A percentile compares a stretch with the other conserved stretches of the same genome.
These are phyloP conservation scores for Trifolium fragiferum DNA, from an alignment of 306 rosid species.

Conservation along the genomic window DNA sequence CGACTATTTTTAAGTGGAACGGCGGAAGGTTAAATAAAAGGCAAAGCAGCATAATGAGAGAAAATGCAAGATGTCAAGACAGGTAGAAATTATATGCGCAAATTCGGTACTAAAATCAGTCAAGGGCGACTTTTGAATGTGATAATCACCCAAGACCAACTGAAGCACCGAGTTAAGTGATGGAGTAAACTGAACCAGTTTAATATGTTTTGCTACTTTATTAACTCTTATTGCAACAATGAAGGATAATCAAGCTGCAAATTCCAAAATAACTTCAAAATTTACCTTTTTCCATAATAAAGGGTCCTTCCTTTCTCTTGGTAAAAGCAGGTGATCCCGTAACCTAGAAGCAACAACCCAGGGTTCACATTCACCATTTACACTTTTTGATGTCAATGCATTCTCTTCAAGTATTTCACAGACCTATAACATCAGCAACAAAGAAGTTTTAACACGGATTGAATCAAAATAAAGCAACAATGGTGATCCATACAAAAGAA, in stretches of 20 bases:
- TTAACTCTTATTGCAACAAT: constrained; percentile 14
- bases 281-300: constrained; percentile 82
- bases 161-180: constrained; percentile 30
- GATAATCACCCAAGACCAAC: constrained; percentile 1
- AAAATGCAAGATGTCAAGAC: constrained; percentile 25
- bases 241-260: constrained; percentile 26
- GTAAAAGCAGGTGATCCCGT: constrained; percentile 90
- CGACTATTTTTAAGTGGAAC: constrained; percentile 24
- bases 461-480: constrained; percentile 36
- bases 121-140: constrained; percentile 23
- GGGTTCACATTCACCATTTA: constrained; percentile 65
- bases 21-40: constrained; percentile 27
- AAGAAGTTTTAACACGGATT: neutral
- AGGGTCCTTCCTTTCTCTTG: constrained; percentile 83
- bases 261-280: constrained; percentile 10
- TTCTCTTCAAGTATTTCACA: constrained; percentile 93
- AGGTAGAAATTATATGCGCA: constrained; percentile 1
- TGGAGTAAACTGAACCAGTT: constrained; percentile 28
- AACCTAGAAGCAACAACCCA: constrained; percentile 90
- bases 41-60: constrained; percentile 12
- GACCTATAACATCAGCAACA: constrained; percentile 55
- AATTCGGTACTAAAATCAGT: constrained; percentile 32
- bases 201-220: constrained; percentile 29
- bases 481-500: constrained; percentile 27
- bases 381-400: constrained; percentile 69